Evolutionary conservation across 1,139 yeast species (phyloP).

Genomic region (Groenewaldozyma auringiensis): DNA sequence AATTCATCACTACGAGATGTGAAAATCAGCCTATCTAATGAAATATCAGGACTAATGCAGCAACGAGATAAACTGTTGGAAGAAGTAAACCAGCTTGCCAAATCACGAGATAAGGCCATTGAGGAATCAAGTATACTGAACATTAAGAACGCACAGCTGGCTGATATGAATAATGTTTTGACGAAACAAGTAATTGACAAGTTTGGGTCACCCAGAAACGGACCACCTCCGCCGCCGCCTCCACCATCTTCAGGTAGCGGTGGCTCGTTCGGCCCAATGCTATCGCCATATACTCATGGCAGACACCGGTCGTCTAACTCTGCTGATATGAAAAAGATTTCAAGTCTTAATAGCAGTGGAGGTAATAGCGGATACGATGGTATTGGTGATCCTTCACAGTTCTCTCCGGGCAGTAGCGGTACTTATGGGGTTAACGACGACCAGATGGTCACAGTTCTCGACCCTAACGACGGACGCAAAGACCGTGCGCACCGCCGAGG

Average conservation of each 20-base stretch:
- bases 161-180: constrained; percentile 34
- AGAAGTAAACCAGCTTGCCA: constrained; percentile 26
- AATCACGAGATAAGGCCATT: constrained; percentile 23
- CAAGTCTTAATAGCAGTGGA: neutral
- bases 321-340: constrained; percentile 1
- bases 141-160: constrained; percentile 31
- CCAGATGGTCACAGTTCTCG: constrained; percentile 29
- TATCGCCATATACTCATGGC: neutral
- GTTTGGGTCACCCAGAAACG: constrained; percentile 21
- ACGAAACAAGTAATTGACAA: constrained; percentile 31
- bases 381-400: neutral
- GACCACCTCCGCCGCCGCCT: constrained; percentile 5
- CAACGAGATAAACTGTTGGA: constrained; percentile 28
- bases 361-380: neutral
- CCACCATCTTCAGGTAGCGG: neutral
- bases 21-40: constrained; percentile 25
- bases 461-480: constrained; percentile 17
- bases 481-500: constrained; percentile 22
- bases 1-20: constrained; percentile 22
- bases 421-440: constrained; percentile 17
- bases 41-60: constrained; percentile 28
- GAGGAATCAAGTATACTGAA: constrained; percentile 30
- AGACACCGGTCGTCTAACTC: neutral
- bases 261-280: neutral
- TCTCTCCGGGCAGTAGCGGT: neutral